Base-by-base conservation (phyloP, 1,284 basidiomycete genomes). In the Ustilago trichophora region DNA sequence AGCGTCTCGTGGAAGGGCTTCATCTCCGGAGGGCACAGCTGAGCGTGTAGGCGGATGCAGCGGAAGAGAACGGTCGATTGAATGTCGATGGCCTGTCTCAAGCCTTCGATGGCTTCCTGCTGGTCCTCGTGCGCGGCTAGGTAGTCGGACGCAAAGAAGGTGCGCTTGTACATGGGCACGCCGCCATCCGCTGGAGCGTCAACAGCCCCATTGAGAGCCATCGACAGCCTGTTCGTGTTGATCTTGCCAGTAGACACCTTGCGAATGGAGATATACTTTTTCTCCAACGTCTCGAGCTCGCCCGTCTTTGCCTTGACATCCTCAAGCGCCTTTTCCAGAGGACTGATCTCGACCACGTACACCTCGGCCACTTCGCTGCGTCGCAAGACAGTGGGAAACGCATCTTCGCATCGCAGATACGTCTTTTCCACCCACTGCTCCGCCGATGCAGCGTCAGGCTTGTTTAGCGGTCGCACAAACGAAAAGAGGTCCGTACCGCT, bases 301-400 rank as follows among this genome's bases (percentile, higher is more conserved):
- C 87, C 87, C 3, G 89, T 91, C 80, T 90, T 90, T 60, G 85
- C 83, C 72, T 90, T 87, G 3, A 97, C 88, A 58, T 93, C 92
- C 24, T 86, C 85, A 6, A 96, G 83, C 1, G 94, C 93, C 58
- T 87, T 89, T 74, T 93, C 89, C 13, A 97, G 84, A 0, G 95
- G 93, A 6, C 91, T 92, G 46, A 96, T 88, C 80, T 95, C 90
- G 42, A 88, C 84, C 31, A 90, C 84, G 36, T 89, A 85, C 31
- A 89, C 84, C 32, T 87, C 88, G n/a, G 93, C 84, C 25, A 98
- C 88, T 77, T 97, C 93, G 6, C 92, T 93, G 15, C 95, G 87
- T 35, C 91, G 88, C 31, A 98, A 85, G 4, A 98, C 90, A 0
- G 92, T 93, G 0, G 95, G 95, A 83, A 98, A 92, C 0, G 88